Base-by-base conservation (phyloP, 306 rosid genomes). In the Dalbergia oliveri region DNA sequence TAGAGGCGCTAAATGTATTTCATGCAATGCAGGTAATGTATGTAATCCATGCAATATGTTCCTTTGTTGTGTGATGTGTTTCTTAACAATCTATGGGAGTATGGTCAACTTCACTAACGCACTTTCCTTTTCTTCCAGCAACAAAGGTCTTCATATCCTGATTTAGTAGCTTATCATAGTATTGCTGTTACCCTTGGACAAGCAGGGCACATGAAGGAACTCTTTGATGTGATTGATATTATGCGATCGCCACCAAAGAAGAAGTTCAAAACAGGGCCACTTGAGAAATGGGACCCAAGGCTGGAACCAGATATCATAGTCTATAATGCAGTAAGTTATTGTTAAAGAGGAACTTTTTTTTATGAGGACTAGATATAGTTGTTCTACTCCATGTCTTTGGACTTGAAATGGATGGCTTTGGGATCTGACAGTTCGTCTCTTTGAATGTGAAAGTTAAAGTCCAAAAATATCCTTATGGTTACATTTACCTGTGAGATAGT, bases 171-270 rank as follows among this genome's bases (percentile, higher is more conserved):
- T 76, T 94, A 94, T 88, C 99, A 83, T 83, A 88, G 94, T 80
- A 87, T 91, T 80, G 93, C 97, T 61, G 90, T 93, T 69, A 89
- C 98, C 72, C 99, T 95, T 84, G 99, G 99, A 80, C 97, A 91
- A 95, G 96, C 91, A 41, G 99, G 99, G 66, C 83, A 89, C 65
- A 87, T 93, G 93, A 90, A 89, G 87, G 97, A 93, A 82, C 99
- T 95, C 74, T 94, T 95, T 84, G 94, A 90, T 76, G 94, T 93
- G 73, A 90, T 94, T 86, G 97, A 94, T 84, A 87, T 56, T 61
- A 94, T 94, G 99, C 88, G 66, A 53, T 93, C 90, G 39, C 95
- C 95, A 71, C 97, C 99, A 49, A 90, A 89, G 90, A 91, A 85
- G 87, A 90, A 87, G 75, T 88, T 94, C 78, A 93, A 89, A 79